Percentiles rank a stretch among this genome's conserved stretches.
These are phyloP conservation scores for Clitopilus passeckerianus DNA, from an alignment of 768 basidiomycete genomes.

Conservation along the genomic window DNA sequence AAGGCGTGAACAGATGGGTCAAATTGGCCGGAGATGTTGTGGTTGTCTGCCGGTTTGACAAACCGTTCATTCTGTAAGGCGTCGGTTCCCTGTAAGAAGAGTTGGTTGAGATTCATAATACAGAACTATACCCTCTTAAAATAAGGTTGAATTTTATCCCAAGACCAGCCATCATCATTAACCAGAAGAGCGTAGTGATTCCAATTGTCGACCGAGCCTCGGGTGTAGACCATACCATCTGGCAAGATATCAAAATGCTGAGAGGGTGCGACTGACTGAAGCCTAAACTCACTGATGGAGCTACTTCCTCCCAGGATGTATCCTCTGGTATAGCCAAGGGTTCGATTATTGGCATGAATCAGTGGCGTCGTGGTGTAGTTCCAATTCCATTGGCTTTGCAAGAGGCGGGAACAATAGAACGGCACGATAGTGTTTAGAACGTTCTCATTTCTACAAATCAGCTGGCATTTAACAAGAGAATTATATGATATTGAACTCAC, in stretches of 20 bases:
- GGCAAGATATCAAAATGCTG: background rate
- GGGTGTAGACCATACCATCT: slow-evolving; percentile 18
- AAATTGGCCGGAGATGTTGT: slow-evolving; percentile 25
- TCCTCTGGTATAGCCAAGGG: slow-evolving; percentile 21
- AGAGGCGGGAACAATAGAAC: slow-evolving; percentile 8
- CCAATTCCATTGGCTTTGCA: slow-evolving; percentile 21
- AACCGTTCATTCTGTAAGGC: slow-evolving; percentile 22
- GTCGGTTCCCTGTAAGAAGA: background rate
- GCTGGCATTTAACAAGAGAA: background rate
- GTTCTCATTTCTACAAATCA: slow-evolving; percentile 11
- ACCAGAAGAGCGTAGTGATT: slow-evolving; percentile 22
- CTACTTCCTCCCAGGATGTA: slow-evolving; percentile 25
- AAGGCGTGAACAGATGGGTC: slow-evolving; percentile 22
- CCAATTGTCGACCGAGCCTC: slow-evolving; percentile 22
- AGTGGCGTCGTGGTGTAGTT: slow-evolving; percentile 32
- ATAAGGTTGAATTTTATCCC: slow-evolving; percentile 21
- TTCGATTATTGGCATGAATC: slow-evolving; percentile 18
- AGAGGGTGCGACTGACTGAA: background rate
- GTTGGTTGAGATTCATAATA: background rate
- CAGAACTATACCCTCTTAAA: slow-evolving; percentile 7
- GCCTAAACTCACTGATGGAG: slow-evolving; percentile 20
- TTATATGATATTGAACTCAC: slow-evolving; percentile 3
- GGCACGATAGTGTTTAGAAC: slow-evolving; percentile 11
- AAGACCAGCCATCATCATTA: slow-evolving; percentile 27
- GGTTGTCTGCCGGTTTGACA: slow-evolving; percentile 21